Evolutionary conservation across 768 basidiomycete genomes (phyloP), one percentile per base, ranked within the genome.

Genomic region (Macrolepiota albuminosa): DNA sequence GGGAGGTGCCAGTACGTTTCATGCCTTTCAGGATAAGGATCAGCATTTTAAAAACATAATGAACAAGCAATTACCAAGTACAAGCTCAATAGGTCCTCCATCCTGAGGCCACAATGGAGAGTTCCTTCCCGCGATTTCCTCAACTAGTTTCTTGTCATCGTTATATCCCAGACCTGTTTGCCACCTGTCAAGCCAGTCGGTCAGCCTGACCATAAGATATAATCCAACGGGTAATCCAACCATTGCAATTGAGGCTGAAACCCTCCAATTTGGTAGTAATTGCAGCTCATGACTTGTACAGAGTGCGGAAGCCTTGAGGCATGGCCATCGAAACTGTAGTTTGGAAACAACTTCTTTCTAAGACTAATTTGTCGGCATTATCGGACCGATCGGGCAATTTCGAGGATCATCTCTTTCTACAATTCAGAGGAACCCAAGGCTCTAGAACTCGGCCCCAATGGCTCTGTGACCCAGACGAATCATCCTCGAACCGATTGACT

Each of bases 1-100:
- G 80, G 0, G 81, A 78, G 1, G 77, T 76, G 0, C 81, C 82
- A 1, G 62, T 68, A 6, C 57, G 70, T 50, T 75, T 75, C 26
- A 83, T 75, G 14, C 81, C 82, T 84, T 56, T 16, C 26, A 46
- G 18, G 34, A 26, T 14, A 13, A 52, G 33, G 11, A n/a, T 53
- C 16, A 42, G 42, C 7, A 36, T 46, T 33, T 26, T 2, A 26
- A 18, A 39, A 24, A 29, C 29, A 50, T 5, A 46, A 21, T n/a
- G 18, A 42, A 33, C 24, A 16, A 43, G 10, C 24, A 24, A 9
- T 24, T 48, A 83, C 82, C 82, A 37, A 83, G 68, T 33, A 80
- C 64, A 10, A 82, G 72, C 55, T 81, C 81, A 9, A 81, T 42
- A 0, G 72, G 24, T 14, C 51, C 58, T 29, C 54, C 39, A 9